phyloP scores from a whole-genome alignment of 164 flowering plant species.

The Aristolochia californica region DNA sequence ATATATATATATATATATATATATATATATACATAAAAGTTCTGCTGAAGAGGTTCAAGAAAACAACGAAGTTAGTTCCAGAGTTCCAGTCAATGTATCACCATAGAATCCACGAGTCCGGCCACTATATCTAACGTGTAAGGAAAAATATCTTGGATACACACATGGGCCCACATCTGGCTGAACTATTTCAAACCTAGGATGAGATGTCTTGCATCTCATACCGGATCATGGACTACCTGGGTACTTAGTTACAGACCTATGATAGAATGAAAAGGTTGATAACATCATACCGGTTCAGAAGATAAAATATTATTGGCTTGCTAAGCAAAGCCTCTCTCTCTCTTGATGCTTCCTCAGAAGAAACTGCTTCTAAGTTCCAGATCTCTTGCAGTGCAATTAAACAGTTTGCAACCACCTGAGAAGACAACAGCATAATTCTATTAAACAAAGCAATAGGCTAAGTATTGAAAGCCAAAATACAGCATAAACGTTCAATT shows the following conservation, averaged over 20 bases:
- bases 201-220: no score
- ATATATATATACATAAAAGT: background rate
- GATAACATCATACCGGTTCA: slow-evolving; percentile 50
- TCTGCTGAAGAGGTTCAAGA: background rate
- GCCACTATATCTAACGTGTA: no score
- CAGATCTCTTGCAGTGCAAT: slow-evolving; percentile 89
- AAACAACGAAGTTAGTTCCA: no score
- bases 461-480: no score
- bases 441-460: background rate
- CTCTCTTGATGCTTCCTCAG: slow-evolving; percentile 88
- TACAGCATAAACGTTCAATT: background rate
- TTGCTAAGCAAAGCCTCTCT: slow-evolving; percentile 82
- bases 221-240: no score
- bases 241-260: no score
- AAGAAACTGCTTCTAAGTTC: slow-evolving; percentile 64
- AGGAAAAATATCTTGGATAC: no score
- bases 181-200: no score
- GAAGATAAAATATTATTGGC: slow-evolving; percentile 64
- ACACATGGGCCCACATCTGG: no score
- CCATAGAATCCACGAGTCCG: no score
- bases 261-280: no score
- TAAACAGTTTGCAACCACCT: slow-evolving; percentile 97
- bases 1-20: background rate
- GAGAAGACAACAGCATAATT: slow-evolving; percentile 5
- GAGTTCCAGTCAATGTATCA: no score